Conservation (phyloP, 768 basidiomycete genomes). For the Boletus subparvulus region DNA sequence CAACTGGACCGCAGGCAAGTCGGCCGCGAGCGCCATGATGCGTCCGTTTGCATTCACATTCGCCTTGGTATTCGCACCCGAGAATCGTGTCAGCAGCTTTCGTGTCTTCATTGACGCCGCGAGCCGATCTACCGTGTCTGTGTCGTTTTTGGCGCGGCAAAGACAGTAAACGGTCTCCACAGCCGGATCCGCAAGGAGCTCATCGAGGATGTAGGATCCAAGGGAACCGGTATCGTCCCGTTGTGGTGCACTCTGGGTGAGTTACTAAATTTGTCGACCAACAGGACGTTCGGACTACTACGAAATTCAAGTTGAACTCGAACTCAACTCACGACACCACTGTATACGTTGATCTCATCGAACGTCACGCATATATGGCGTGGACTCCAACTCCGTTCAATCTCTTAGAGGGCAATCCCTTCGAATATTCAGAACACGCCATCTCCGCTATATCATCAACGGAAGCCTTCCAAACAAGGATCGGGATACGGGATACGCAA, state of each 20-base stretch:
- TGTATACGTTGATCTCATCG: too few species aligned
- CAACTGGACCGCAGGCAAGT: slow-evolving; percentile 40
- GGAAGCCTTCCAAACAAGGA: too few species aligned
- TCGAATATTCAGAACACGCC: not conserved
- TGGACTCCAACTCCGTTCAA: not conserved
- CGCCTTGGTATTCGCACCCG: not conserved
- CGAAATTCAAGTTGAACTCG: too few species aligned
- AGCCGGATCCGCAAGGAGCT: slow-evolving; percentile 36
- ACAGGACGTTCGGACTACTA: not conserved
- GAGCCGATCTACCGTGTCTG: slow-evolving; percentile 42
- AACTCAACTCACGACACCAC: too few species aligned
- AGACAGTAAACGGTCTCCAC: slow-evolving; percentile 50
- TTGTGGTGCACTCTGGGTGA: not conserved
- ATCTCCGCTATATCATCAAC: not conserved
- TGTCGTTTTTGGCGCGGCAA: slow-evolving; percentile 47
- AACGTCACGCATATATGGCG: too few species aligned
- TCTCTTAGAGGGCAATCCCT: not conserved
- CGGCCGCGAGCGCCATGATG: slow-evolving; percentile 43
- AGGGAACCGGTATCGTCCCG: slow-evolving; percentile 45
- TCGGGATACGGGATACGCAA: too few species aligned
- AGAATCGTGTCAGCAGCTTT: slow-evolving; percentile 25
- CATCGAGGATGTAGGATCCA: slow-evolving; percentile 52
- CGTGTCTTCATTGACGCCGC: slow-evolving; percentile 40
- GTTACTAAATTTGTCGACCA: slow-evolving; percentile 44
- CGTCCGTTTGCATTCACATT: slow-evolving; percentile 16